These are phyloP conservation scores for Penicillium olsonii DNA, from an alignment of 2,329 filamentous ascomycete species.

Conservation along the genomic window DNA sequence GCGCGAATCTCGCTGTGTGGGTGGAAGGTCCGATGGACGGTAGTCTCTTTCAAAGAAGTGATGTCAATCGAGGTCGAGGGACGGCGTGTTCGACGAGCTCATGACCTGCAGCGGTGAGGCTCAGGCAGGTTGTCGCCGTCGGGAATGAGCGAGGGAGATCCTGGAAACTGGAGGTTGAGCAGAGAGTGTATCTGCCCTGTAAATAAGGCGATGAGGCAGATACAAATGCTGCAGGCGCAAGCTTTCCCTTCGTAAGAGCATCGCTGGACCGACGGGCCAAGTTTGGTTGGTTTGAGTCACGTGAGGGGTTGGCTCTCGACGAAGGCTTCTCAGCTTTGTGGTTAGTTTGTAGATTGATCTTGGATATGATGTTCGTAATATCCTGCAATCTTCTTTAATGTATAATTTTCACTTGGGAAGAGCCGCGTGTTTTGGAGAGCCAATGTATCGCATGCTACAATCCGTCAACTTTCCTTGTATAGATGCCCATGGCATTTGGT, in stretches of 20 bases:
- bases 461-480: too few relatives aligned
- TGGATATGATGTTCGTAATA: too few relatives aligned
- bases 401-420: too few relatives aligned
- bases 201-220: conserved; percentile 11
- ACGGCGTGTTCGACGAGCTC: conserved; percentile 14
- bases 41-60: background rate
- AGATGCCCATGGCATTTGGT: too few relatives aligned
- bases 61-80: conserved; percentile 14
- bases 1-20: background rate
- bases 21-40: background rate
- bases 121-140: background rate
- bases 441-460: too few relatives aligned
- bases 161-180: background rate
- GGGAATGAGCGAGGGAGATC: conserved; percentile 4
- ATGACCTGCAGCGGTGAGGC: conserved; percentile 13
- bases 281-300: conserved; percentile 9
- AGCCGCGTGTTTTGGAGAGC: too few relatives aligned
- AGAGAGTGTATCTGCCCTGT: conserved; percentile 13
- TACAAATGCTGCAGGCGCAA: conserved; percentile 14
- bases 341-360: too few relatives aligned
- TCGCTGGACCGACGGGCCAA: conserved; percentile 9
- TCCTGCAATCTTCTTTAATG: too few relatives aligned
- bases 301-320: too few relatives aligned
- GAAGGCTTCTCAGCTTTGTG: too few relatives aligned
- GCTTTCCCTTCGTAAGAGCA: conserved; percentile 12